Evolutionary conservation across 2,329 filamentous ascomycete species (phyloP).

Genomic region (Coniochaeta prunicola): DNA sequence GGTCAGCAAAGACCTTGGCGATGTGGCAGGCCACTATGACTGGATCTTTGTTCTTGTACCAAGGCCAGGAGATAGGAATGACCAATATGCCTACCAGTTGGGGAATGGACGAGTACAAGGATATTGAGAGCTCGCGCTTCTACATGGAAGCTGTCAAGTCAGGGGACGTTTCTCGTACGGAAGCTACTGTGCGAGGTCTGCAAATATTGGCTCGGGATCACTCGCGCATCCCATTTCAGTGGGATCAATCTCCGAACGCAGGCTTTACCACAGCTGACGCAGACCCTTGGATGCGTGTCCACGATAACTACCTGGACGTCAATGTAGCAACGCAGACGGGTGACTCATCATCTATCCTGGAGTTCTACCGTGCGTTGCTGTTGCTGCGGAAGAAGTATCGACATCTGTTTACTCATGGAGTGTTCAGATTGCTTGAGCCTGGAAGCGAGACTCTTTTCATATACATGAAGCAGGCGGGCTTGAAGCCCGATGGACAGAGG

Average conservation of each 20-base stretch:
- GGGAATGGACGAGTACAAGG: slow-evolving; percentile 45
- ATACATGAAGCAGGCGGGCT: slow-evolving; percentile 27
- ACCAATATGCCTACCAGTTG: slow-evolving; percentile 44
- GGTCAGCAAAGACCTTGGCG: slow-evolving; percentile 45
- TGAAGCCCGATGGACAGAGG: slow-evolving; percentile 19
- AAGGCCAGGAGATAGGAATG: slow-evolving; percentile 57
- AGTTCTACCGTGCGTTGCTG: slow-evolving; percentile 53
- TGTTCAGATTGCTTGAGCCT: slow-evolving; percentile 43
- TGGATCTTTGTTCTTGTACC: slow-evolving; percentile 50
- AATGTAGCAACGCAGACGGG: slow-evolving; percentile 43
- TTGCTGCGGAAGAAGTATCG: slow-evolving; percentile 45
- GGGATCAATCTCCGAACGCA: slow-evolving; percentile 48
- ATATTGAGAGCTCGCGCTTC: slow-evolving; percentile 45
- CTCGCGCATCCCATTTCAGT: slow-evolving; percentile 60
- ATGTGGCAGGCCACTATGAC: slow-evolving; percentile 40
- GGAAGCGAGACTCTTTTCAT: slow-evolving; percentile 34
- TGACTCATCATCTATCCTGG: slow-evolving; percentile 40
- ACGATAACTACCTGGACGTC: slow-evolving; percentile 45
- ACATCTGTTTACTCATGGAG: slow-evolving; percentile 54
- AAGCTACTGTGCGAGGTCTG: slow-evolving; percentile 42
- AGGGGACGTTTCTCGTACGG: slow-evolving; percentile 26
- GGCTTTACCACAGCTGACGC: slow-evolving; percentile 49
- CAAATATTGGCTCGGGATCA: slow-evolving; percentile 57
- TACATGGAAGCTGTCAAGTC: slow-evolving; percentile 21
- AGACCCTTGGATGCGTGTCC: slow-evolving; percentile 53